Percentiles rank a stretch among this genome's conserved stretches.
Conservation (phyloP, 495 filamentous ascomycete genomes). For the Hamigera avellanea region DNA sequence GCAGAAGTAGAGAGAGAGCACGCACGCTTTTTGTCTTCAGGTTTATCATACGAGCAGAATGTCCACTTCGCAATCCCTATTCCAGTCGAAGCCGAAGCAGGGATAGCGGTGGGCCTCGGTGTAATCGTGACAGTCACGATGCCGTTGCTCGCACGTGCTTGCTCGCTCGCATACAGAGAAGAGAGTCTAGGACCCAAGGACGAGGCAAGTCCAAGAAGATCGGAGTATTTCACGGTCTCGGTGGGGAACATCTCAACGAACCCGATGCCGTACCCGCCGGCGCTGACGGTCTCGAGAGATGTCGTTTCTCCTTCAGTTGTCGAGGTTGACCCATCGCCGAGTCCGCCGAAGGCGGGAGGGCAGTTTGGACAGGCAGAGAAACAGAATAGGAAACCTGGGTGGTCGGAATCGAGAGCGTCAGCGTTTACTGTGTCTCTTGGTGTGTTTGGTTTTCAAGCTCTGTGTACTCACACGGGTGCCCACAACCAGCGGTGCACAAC, state of each 20-base stretch:
- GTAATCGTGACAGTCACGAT: neutral
- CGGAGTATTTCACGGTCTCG: neutral
- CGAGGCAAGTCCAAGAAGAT: neutral
- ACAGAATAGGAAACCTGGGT: neutral
- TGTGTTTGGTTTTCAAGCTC: too few relatives aligned
- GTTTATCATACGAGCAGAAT: neutral
- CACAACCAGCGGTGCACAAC: slow-evolving; percentile 1
- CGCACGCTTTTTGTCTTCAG: too few relatives aligned
- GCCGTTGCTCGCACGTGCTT: neutral
- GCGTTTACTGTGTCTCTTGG: too few relatives aligned
- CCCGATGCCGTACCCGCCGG: neutral
- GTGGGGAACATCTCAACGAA: neutral
- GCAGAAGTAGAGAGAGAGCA: too few relatives aligned
- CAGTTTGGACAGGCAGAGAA: neutral
- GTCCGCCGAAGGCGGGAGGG: neutral
- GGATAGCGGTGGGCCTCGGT: neutral
- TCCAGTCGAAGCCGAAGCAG: neutral
- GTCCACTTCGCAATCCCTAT: neutral
- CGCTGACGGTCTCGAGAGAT: neutral
- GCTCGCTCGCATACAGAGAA: neutral
- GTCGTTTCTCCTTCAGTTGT: too few relatives aligned
- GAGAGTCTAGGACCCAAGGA: neutral
- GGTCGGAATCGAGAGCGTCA: too few relatives aligned
- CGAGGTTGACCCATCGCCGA: neutral
- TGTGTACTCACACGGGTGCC: neutral